Conservation (phyloP, 768 basidiomycete genomes). For the Pulveroboletus ravenelii region DNA sequence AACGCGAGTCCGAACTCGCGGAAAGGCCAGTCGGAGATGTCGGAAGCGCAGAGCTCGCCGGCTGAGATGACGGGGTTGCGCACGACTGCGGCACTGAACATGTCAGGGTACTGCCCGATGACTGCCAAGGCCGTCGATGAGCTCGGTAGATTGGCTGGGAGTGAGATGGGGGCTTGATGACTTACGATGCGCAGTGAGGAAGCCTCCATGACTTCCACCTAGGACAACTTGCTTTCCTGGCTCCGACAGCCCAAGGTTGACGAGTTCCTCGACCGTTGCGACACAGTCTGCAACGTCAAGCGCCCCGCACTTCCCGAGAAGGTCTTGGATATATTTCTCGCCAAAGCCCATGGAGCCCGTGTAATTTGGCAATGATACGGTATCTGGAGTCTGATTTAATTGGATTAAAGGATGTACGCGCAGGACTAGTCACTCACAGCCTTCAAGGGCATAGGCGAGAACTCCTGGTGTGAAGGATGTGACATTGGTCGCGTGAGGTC, state of each 20-base stretch:
- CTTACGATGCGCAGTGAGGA: conserved; percentile 55
- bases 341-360: conserved; percentile 66
- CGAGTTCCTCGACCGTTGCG: conserved; percentile 46
- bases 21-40: conserved; percentile 67
- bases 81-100: conserved; percentile 58
- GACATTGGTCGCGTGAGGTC: conserved; percentile 49
- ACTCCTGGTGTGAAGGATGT: conserved; percentile 44
- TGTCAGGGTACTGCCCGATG: conserved; percentile 55
- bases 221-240: conserved; percentile 26
- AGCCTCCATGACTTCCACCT: conserved; percentile 73
- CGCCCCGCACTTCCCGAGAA: conserved; percentile 40
- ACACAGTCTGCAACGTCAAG: conserved; percentile 66
- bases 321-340: conserved; percentile 49
- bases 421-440: conserved; percentile 43
- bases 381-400: conserved; percentile 36
- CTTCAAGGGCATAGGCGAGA: conserved; percentile 50
- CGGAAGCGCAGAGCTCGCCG: conserved; percentile 50
- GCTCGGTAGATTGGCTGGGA: background rate
- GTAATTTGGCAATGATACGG: conserved; percentile 38
- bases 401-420: background rate
- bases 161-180: background rate
- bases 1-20: conserved; percentile 38
- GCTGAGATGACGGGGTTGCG: conserved; percentile 68
- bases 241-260: conserved; percentile 36
- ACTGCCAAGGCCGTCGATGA: conserved; percentile 34